phyloP scores from a whole-genome alignment of 495 filamentous ascomycete genomes.

The Thermothielavioides terrestris region DNA sequence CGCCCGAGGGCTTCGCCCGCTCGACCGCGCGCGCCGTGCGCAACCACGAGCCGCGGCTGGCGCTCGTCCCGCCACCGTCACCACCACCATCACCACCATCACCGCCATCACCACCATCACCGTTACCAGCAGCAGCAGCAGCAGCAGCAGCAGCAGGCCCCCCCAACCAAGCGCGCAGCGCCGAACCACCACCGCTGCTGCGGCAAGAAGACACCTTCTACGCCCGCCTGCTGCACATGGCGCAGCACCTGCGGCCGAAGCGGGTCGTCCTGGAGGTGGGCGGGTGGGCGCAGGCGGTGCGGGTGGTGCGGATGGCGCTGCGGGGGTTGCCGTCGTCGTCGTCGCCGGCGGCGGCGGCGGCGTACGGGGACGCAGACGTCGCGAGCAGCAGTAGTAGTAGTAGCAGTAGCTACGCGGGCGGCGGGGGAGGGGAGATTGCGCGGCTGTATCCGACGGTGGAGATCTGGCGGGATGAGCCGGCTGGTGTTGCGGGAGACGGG shows the following conservation, averaged over 20 bases:
- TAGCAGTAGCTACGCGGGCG: background rate
- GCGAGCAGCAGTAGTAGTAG: too few relatives aligned
- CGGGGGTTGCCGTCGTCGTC: background rate
- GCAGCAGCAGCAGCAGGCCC: slow-evolving; percentile 19
- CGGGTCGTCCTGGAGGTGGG: slow-evolving; percentile 52
- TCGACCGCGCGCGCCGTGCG: slow-evolving; percentile 63
- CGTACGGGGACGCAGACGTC: too few relatives aligned
- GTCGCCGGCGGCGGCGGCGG: background rate
- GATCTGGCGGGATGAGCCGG: slow-evolving; percentile 21
- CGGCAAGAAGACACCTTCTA: slow-evolving; percentile 61
- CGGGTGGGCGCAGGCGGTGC: slow-evolving; percentile 49
- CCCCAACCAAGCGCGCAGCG: too few relatives aligned
- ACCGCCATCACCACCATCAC: too few relatives aligned
- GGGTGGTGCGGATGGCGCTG: slow-evolving; percentile 40
- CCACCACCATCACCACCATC: too few relatives aligned
- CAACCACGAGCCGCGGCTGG: slow-evolving; percentile 66
- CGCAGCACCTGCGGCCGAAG: slow-evolving; percentile 26
- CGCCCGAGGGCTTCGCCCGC: slow-evolving; percentile 44
- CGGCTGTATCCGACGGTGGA: slow-evolving; percentile 8
- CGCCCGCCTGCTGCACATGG: slow-evolving; percentile 39
- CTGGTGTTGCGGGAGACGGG: too few relatives aligned
- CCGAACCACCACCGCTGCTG: too few relatives aligned
- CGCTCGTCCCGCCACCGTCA: slow-evolving; percentile 54
- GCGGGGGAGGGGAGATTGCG: background rate
- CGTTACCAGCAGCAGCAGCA: slow-evolving; percentile 45